A percentile compares a stretch with the other conserved stretches of the same genome.
Evolutionary conservation across 2,329 filamentous ascomycete species (phyloP).

Genomic region (Xenosphaeropsis pyriputrescens): DNA sequence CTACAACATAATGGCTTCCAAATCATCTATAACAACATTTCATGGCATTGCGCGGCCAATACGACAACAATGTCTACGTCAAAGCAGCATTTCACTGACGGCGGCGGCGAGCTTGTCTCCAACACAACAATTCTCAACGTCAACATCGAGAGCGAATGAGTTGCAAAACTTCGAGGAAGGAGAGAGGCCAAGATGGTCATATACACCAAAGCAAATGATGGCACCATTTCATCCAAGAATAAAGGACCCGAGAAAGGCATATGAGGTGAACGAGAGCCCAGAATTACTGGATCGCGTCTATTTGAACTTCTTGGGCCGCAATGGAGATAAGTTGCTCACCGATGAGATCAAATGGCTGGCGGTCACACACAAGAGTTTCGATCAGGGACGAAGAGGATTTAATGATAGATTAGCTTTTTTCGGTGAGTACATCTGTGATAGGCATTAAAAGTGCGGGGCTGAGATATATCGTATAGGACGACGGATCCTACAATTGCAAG

Average conservation of each 20-base stretch:
- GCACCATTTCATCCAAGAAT: constrained; percentile 48
- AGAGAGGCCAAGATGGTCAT: constrained; percentile 48
- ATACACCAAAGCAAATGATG: constrained; percentile 56
- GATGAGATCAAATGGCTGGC: constrained; percentile 96
- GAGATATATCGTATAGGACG: constrained; percentile 33
- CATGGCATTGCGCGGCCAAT: constrained; percentile 18
- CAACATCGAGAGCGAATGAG: constrained; percentile 12
- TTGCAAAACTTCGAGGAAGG: constrained; percentile 17
- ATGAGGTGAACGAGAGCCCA: constrained; percentile 63
- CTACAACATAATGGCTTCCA: constrained; percentile 28
- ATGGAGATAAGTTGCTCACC: constrained; percentile 58
- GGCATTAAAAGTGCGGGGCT: constrained; percentile 4
- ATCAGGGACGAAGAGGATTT: constrained; percentile 85
- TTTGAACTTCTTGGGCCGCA: constrained; percentile 56
- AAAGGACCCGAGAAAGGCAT: constrained; percentile 38
- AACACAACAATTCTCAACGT: constrained; percentile 12
- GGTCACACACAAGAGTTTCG: constrained; percentile 95
- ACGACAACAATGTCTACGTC: constrained; percentile 12
- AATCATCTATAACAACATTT: constrained; percentile 24
- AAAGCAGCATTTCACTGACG: constrained; percentile 4
- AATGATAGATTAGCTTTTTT: constrained; percentile 87
- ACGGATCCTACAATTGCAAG: constrained; percentile 42
- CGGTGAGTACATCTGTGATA: constrained; percentile 34
- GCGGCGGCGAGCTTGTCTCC: constrained; percentile 4
- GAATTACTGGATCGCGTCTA: constrained; percentile 65